These are phyloP conservation scores for Blepharisma japonicum DNA, from an alignment of 73 alveolate species.

Conservation along the genomic window DNA sequence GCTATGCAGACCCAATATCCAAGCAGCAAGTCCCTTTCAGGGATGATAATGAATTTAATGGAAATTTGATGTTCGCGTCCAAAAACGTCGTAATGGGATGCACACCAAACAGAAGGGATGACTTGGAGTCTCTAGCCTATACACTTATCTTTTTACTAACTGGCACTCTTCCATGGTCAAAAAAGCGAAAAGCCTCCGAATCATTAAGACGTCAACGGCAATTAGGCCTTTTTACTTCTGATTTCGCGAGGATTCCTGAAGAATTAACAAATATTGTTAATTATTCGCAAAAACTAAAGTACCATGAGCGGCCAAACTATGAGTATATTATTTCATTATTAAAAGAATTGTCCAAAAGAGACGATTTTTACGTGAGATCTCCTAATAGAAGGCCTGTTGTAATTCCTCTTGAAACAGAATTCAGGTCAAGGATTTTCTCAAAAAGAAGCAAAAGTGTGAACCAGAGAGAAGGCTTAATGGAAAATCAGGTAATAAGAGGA, in stretches of 20 bases:
- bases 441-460: too few species aligned
- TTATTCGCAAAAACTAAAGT: background rate
- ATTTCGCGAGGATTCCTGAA: background rate
- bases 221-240: background rate
- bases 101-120: background rate
- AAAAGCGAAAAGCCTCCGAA: background rate
- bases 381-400: too few species aligned
- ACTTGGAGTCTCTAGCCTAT: background rate
- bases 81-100: background rate
- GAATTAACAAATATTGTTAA: background rate
- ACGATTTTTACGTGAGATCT: background rate
- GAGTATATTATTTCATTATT: background rate
- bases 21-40: background rate
- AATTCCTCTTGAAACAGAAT: too few species aligned
- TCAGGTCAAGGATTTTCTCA: too few species aligned
- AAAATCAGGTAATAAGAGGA: too few species aligned
- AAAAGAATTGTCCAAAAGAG: constrained; percentile 1
- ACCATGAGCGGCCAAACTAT: background rate
- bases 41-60: background rate
- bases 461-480: too few species aligned
- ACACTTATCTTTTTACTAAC: background rate
- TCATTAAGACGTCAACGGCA: background rate
- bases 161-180: constrained; percentile 17
- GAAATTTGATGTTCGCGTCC: background rate
- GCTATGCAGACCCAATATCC: background rate